phyloP scores from a whole-genome alignment of 495 filamentous ascomycete genomes.

The Aspergillus baeticus region DNA sequence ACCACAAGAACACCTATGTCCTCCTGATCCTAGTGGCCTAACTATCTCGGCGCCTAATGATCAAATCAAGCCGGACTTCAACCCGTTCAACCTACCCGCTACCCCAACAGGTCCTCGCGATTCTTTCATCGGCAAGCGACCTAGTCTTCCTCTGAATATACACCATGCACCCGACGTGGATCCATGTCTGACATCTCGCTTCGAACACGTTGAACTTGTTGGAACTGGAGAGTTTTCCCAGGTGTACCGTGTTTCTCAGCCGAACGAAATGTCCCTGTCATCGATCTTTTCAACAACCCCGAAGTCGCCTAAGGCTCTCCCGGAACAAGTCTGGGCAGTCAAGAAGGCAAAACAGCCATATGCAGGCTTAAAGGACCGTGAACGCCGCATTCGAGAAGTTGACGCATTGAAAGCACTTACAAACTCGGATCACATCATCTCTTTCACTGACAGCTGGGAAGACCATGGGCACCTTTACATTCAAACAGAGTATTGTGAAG shows the following conservation, averaged over 20 bases:
- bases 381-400: constrained; percentile 78
- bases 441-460: constrained; percentile 84
- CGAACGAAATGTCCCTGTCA: constrained; percentile 38
- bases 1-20: constrained; percentile 69
- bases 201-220: constrained; percentile 71
- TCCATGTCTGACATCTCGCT: constrained; percentile 63
- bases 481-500: constrained; percentile 93
- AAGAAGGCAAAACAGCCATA: constrained; percentile 88
- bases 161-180: constrained; percentile 67
- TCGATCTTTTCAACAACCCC: constrained; percentile 43
- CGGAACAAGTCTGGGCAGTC: constrained; percentile 75
- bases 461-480: constrained; percentile 81
- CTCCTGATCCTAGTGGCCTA: constrained; percentile 78
- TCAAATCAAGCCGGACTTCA: constrained; percentile 39
- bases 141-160: constrained; percentile 53
- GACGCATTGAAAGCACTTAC: constrained; percentile 67
- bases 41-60: constrained; percentile 67
- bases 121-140: constrained; percentile 47
- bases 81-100: constrained; percentile 58
- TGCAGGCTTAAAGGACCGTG: constrained; percentile 69
- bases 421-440: constrained; percentile 77
- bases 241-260: constrained; percentile 76
- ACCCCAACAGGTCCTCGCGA: constrained; percentile 77
- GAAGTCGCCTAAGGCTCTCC: constrained; percentile 40
- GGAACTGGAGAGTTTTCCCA: constrained; percentile 90